Base-by-base conservation (phyloP, 352 stramenopile species). In the Phytopythium kandeliae region DNA sequence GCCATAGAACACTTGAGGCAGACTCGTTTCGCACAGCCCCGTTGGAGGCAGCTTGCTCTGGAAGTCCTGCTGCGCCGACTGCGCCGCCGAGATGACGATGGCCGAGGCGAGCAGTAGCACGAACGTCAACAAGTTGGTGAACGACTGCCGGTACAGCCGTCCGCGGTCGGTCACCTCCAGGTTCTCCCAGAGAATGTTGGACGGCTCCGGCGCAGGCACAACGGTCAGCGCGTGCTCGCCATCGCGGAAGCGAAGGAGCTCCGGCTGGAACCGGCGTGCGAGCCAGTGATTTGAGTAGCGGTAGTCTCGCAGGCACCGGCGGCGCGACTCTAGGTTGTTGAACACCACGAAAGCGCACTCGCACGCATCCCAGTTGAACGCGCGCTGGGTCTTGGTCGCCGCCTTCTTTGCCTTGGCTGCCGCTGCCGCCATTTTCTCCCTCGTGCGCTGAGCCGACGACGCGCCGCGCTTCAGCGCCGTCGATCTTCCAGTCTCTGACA, bases 171-270 rank as follows among this genome's bases (percentile, higher is more conserved):
- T 85, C 11, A 85, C 67, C 51, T 93, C 82, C 0, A 93, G 65
- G 45, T 92, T 95, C 50, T 95, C 85, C 85, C 85, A 95, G 41
- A 94, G 63, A 44, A 95, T 93, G 37, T 95, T 91, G 1, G 78
- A 89, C 19, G 85, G 85, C 48, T 95, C 85, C 0, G 81, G 79
- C 0, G 85, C 85, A 11, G 68, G 38, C 1, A 50, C 21, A 0
- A 95, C 77, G 11, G 63, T 65, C 16, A 95, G 48, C 5, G 66
- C 48, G 48, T 66, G 66, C 48, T 74, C 62, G 0, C 63, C 65
- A 25, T 75, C 48, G 4, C 83, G 76, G 36, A 93, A 93, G 6
- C 80, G 78, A 12, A 93, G 48, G 1, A 38, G 15, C 51, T 68
- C 72, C 0, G 83, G 83, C 24, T 91, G 78, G 40, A 74, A 88